Percentiles rank a stretch among this genome's conserved stretches.
Conservation (phyloP, 2,329 filamentous ascomycete species). For the Hysterium pulicare region DNA sequence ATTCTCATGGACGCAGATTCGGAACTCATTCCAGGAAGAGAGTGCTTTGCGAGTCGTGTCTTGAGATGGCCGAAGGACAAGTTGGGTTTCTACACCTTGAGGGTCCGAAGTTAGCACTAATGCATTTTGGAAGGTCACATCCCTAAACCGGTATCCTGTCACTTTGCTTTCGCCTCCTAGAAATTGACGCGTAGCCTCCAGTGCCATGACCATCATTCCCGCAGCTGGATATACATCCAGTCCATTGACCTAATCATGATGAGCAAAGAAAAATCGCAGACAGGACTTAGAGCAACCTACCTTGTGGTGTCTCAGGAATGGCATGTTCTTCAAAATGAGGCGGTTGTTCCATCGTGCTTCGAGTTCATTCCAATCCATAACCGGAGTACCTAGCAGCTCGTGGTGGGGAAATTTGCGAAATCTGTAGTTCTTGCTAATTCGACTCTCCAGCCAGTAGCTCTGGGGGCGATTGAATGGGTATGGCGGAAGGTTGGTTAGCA, state of each 20-base stretch:
- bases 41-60: background rate
- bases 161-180: background rate
- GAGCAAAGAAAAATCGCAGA: too few species aligned
- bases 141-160: background rate
- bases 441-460: conserved; percentile 24
- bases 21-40: background rate
- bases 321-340: conserved; percentile 11
- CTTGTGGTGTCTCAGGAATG: conserved; percentile 4
- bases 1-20: background rate
- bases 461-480: conserved; percentile 7
- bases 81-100: conserved; percentile 6
- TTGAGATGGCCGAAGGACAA: background rate
- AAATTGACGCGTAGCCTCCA: conserved; percentile 11
- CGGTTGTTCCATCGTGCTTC: conserved; percentile 22
- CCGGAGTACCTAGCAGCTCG: conserved; percentile 16
- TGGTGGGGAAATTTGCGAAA: conserved; percentile 13
- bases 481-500: background rate
- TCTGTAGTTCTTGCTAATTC: conserved; percentile 15
- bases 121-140: conserved; percentile 6
- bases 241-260: conserved; percentile 13
- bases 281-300: too few species aligned
- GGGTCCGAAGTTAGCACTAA: conserved; percentile 7
- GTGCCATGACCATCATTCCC: conserved; percentile 21
- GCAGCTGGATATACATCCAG: conserved; percentile 20
- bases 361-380: conserved; percentile 10